These are phyloP conservation scores for Vicia sativa DNA, from an alignment of 306 rosid species.

Conservation along the genomic window DNA sequence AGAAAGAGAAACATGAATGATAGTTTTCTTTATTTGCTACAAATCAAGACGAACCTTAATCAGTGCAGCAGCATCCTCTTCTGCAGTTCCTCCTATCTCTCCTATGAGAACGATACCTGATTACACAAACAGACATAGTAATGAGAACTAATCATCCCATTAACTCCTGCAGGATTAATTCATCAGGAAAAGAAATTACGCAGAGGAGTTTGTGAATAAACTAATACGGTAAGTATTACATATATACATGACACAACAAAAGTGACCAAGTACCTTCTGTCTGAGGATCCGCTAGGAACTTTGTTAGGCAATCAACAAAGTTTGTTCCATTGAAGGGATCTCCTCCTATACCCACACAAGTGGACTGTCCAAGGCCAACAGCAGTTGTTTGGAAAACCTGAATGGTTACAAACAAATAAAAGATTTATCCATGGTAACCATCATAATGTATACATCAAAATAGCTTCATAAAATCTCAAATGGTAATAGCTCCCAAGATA, in stretches of 20 bases:
- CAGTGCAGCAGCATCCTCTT: constrained; percentile 99
- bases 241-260: constrained; percentile 2
- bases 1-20: background rate
- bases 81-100: constrained; percentile 99
- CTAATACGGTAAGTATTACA: background rate
- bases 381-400: constrained; percentile 98
- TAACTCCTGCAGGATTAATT: constrained; percentile 16
- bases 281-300: constrained; percentile 85
- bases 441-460: constrained; percentile 24
- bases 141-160: constrained; percentile 16
- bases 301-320: constrained; percentile 91
- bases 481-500: constrained; percentile 22
- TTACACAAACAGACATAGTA: constrained; percentile 29
- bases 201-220: constrained; percentile 9
- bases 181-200: constrained; percentile 31
- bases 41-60: constrained; percentile 67
- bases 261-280: constrained; percentile 72
- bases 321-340: constrained; percentile 99
- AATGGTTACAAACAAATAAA: constrained; percentile 29
- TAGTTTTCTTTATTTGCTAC: background rate
- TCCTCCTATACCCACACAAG: constrained; percentile 98
- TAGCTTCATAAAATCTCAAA: constrained; percentile 36
- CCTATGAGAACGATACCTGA: constrained; percentile 93
- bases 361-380: constrained; percentile 99
- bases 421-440: constrained; percentile 35